Percentiles rank a stretch among this genome's conserved stretches.
These are phyloP conservation scores for Aspergillus conjunctus DNA, from an alignment of 495 filamentous ascomycete genomes.

Conservation along the genomic window DNA sequence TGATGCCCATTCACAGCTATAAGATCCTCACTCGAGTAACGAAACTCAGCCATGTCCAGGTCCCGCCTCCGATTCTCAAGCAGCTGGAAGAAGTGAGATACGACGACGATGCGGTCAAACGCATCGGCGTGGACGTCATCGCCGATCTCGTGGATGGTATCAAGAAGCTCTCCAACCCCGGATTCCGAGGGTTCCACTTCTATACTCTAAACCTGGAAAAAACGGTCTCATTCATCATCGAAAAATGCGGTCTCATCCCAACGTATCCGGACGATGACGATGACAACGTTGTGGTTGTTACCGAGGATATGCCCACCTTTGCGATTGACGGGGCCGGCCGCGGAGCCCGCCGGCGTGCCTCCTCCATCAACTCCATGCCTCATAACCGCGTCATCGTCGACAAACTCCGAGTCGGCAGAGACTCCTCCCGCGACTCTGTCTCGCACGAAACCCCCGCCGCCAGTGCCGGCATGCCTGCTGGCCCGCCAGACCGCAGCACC, in stretches of 20 bases:
- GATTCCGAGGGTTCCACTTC: conserved; percentile 87
- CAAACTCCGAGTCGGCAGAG: conserved; percentile 36
- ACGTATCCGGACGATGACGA: conserved; percentile 55
- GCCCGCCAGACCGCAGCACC: conserved; percentile 62
- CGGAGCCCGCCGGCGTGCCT: conserved; percentile 46
- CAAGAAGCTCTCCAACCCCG: conserved; percentile 59
- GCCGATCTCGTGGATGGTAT: conserved; percentile 54
- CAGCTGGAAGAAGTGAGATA: conserved; percentile 78
- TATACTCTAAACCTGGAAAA: conserved; percentile 98
- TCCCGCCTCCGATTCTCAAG: conserved; percentile 69
- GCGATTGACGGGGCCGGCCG: conserved; percentile 33
- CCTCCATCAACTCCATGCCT: conserved; percentile 60
- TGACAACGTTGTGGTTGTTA: conserved; percentile 45
- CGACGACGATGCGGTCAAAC: conserved; percentile 88
- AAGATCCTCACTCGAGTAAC: conserved; percentile 92
- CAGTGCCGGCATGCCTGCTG: conserved; percentile 43
- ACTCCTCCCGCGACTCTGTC: conserved; percentile 40
- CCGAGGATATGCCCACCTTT: conserved; percentile 37
- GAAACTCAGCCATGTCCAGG: conserved; percentile 87
- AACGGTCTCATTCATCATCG: conserved; percentile 88
- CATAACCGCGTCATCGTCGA: conserved; percentile 84
- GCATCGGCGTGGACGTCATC: conserved; percentile 55
- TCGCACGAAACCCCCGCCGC: conserved; percentile 59
- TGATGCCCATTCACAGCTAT: conserved; percentile 98
- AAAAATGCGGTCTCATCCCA: conserved; percentile 81